phyloP scores from a whole-genome alignment of 2,329 filamentous ascomycete genomes.

The Talaromyces sp. region DNA sequence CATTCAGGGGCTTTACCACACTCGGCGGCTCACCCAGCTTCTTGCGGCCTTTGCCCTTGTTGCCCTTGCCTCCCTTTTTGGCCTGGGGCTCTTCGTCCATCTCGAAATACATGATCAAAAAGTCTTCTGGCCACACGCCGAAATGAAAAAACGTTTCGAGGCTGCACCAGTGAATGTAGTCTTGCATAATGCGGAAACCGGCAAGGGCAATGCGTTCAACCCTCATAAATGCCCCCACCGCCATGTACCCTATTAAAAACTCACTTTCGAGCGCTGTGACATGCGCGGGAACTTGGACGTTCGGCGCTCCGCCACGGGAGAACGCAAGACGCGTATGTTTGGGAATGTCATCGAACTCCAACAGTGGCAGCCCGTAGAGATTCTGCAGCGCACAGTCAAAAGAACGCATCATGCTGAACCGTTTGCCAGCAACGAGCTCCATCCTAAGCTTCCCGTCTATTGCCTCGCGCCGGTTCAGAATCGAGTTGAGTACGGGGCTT shows the following conservation, averaged over 20 bases:
- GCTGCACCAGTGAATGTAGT: constrained; percentile 24
- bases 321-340: constrained; percentile 13
- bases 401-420: constrained; percentile 20
- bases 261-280: constrained; percentile 21
- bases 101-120: constrained; percentile 15
- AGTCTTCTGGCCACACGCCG: constrained; percentile 19
- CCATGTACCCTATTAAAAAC: constrained; percentile 27
- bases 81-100: neutral
- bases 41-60: constrained; percentile 1
- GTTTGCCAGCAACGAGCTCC: constrained; percentile 16
- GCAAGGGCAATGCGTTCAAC: constrained; percentile 19
- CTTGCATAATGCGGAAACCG: constrained; percentile 21
- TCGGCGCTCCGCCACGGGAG: constrained; percentile 7
- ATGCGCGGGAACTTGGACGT: constrained; percentile 9
- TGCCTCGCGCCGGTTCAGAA: constrained; percentile 14
- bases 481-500: constrained; percentile 18
- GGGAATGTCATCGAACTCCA: constrained; percentile 15
- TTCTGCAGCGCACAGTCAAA: constrained; percentile 23
- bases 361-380: constrained; percentile 23
- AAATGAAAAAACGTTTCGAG: constrained; percentile 27
- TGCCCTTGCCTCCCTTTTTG: constrained; percentile 1
- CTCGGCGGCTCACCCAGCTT: constrained; percentile 10
- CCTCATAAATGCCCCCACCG: constrained; percentile 26
- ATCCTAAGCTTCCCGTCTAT: constrained; percentile 11
- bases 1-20: constrained; percentile 10